Percentiles rank a stretch among this genome's conserved stretches.
phyloP scores from a whole-genome alignment of 768 basidiomycete species.

The Sistotremastrum suecicum region DNA sequence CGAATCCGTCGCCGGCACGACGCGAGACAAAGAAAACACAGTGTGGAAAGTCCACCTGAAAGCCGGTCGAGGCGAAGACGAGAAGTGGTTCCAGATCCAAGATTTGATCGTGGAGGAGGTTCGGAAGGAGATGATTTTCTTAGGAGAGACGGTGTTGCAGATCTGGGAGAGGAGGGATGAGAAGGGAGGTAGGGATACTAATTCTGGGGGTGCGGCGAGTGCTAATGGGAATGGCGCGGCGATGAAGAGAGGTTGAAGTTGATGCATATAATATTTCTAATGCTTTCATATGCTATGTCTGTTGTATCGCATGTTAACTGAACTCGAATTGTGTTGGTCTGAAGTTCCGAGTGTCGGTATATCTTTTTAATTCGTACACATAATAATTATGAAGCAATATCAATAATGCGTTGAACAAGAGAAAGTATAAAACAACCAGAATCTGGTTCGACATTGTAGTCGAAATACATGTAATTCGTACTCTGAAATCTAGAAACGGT shows the following conservation, averaged over 20 bases:
- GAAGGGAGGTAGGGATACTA: not conserved
- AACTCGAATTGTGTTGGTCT: no score
- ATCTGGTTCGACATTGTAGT: not conserved
- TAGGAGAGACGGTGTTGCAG: slow-evolving; percentile 95
- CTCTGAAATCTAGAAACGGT: no score
- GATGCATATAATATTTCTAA: not conserved
- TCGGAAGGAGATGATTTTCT: slow-evolving; percentile 94
- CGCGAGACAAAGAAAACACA: slow-evolving; percentile 80
- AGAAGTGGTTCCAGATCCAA: slow-evolving; percentile 95
- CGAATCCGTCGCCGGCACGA: slow-evolving; percentile 92
- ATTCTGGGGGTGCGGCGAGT: slow-evolving; percentile 2
- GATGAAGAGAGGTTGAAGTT: not conserved
- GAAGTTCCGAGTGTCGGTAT: no score
- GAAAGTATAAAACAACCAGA: no score
- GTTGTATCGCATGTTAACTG: not conserved
- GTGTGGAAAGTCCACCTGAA: slow-evolving; percentile 87
- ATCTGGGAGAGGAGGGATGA: slow-evolving; percentile 21
- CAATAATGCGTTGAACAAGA: no score
- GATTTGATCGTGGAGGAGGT: slow-evolving; percentile 94
- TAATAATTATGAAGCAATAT: not conserved
- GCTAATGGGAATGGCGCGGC: not conserved
- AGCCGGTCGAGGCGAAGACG: slow-evolving; percentile 60
- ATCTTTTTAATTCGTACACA: no score
- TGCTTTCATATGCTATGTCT: not conserved
- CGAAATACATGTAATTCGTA: no score